Base-by-base conservation (phyloP, 805 yeast genomes). In the Yarrowia sp. region DNA sequence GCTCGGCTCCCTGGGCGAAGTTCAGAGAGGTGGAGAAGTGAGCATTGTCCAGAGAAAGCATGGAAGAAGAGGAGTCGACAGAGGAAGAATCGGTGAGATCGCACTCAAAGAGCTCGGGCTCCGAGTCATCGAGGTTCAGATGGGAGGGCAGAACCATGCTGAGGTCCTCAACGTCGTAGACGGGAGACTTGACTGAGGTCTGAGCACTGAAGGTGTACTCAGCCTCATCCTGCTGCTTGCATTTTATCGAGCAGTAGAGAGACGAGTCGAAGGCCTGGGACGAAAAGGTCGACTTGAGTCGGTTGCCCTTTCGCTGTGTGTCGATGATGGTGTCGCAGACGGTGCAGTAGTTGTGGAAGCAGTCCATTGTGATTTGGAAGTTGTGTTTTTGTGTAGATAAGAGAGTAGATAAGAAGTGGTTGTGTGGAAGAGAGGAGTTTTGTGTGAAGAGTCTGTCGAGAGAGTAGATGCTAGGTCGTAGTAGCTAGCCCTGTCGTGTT, bases 271-370 rank as follows among this genome's bases (percentile, higher is more conserved):
- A 64, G 44, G 60, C 60, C 39, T 63, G 36, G 17, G 67, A 38
- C 12, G 55, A 61, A 8, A 61, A 61, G 42, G 66, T 61, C 7
- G 66, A 46, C 66, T 61, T 61, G 36, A 61, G 66, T 47, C 66
- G 66, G 55, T 61, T 61, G 44, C 46, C 66, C 50, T 58, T 58
- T 61, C 55, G 66, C 66, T 61, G 66, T 36, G 55, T 14, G 56
- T 70, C 73, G 30, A 76, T 70, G 68, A 75, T 76, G 58, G 70
- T 74, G 70, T 77, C 79, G 73, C 79, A 77, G 56, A 77, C 78
- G 24, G 76, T 72, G 75, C 79, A 77, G 73, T 71, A 77, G 53
- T 71, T 52, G 71, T 73, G 72, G 74, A 77, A 71, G 66, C 66
- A 61, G 55, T 61, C 66, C 66, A 61, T 61, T 46, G 44, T 42